Base-by-base conservation (phyloP, 495 filamentous ascomycete genomes). In the Neurospora sp. region DNA sequence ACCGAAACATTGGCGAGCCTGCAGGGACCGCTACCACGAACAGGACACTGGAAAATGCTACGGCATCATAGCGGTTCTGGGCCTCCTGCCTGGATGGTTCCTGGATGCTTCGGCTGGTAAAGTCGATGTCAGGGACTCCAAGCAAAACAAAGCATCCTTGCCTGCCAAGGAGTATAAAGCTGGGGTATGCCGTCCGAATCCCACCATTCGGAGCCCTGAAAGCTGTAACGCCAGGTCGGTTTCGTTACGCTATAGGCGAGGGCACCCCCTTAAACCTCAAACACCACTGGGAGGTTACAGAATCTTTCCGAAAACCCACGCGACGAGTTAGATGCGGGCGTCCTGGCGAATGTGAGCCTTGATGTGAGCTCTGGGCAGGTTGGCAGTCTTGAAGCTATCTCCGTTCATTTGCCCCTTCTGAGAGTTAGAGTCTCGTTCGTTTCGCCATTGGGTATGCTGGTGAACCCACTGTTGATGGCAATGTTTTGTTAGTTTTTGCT, bases 71-170 rank as follows among this genome's bases (percentile, higher is more conserved):
- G 54, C 54, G 54, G 27, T 62, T 62, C 54, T 31, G 54, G 54
- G 54, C 54, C 12, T 62, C 54, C 23, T 62, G 20, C 54, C 23
- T 62, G 20, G 27, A 62, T 31, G 54, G 49, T 60, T 60, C 49
- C 49, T 31, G 49, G n/a, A 60, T 76, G 73, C 70, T 49, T 27
- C 37, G 40, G 71, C 39, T n/a, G 12, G 60, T 31, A 70, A 71
- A 70, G 75, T 77, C 75, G 74, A 75, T 72, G 75, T 75, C 74
- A 69, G 74, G 76, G 72, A 73, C 70, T 78, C 80, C 79, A 80
- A 79, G 80, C 80, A 78, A 79, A 80, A 79, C 80, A 35, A 70
- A 49, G 27, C 71, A 76, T 76, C 75, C 78, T 75, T 72, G 75
- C 54, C n/a, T 75, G 72, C 74, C 76, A 77, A 77, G 73, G 60